Percentiles rank a stretch among this genome's conserved stretches.
phyloP scores from a whole-genome alignment of 2,329 filamentous ascomycete genomes.

The Gnomoniopsis sp. region DNA sequence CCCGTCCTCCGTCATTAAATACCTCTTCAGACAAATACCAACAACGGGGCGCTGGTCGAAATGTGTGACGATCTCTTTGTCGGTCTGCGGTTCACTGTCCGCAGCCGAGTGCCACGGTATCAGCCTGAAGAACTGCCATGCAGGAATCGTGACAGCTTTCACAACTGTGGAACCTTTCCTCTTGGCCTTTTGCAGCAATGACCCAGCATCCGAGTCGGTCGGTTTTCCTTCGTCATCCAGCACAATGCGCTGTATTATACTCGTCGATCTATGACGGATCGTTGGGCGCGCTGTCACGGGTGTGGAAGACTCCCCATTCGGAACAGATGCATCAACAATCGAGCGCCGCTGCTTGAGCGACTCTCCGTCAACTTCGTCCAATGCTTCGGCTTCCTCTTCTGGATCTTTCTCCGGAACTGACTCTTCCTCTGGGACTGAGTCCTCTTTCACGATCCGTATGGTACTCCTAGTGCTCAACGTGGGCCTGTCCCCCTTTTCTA shows the following conservation, averaged over 20 bases:
- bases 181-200: conserved; percentile 40
- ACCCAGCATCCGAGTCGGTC: conserved; percentile 37
- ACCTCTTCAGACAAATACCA: conserved; percentile 90
- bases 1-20: conserved; percentile 69
- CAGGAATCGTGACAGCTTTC: conserved; percentile 91
- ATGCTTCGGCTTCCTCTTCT: conserved; percentile 10
- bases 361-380: conserved; percentile 20
- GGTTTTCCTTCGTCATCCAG: conserved; percentile 49
- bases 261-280: conserved; percentile 50
- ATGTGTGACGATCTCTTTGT: conserved; percentile 82
- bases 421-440: neutral
- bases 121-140: conserved; percentile 95
- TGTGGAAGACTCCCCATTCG: conserved; percentile 18
- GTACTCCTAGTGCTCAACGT: conserved; percentile 27
- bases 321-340: conserved; percentile 18
- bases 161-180: conserved; percentile 47
- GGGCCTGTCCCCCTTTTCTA: conserved; percentile 39
- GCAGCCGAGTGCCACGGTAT: conserved; percentile 83
- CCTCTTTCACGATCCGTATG: conserved; percentile 30
- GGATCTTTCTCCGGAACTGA: neutral
- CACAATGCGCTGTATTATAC: conserved; percentile 59
- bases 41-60: conserved; percentile 84
- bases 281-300: conserved; percentile 28
- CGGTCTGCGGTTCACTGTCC: conserved; percentile 52
- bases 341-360: conserved; percentile 35